Evolutionary conservation across 148 eudicot species (phyloP), one percentile per base, ranked within the genome.

Genomic region (Selenicereus undatus): DNA sequence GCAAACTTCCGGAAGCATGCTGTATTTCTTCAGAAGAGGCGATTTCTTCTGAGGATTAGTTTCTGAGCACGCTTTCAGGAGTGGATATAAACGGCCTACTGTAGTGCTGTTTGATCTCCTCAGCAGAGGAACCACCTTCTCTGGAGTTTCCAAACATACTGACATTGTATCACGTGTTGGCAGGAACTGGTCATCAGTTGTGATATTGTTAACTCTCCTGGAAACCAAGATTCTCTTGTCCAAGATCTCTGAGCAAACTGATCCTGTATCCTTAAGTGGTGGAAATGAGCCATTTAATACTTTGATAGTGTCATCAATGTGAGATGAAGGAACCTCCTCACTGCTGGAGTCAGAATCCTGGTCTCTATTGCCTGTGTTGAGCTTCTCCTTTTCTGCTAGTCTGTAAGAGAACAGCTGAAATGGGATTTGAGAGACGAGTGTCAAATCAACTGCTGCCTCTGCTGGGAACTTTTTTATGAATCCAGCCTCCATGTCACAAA

Each of bases 331-430:
- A 30, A 74, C 79, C n/a, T 79, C 82, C 72, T 88, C 94, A 60
- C 82, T 88, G 24, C 80, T 81, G 12, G 85, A 62, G 22, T 94
- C 94, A 88, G 91, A 94, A 29, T 42, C 76, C 87, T 88, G 82
- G 11, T 26, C 71, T 71, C 29, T 79, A 21, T 45, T 80, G 10
- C 73, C 85, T 73, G 79, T 81, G 35, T 72, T 79, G 24, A 79
- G 84, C 87, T 85, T 89, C 77, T 90, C 91, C 80, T 84, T 88
- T 81, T 89, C 90, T 24, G 88, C 85, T 42, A 90, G 70, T 80
- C 90, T 87, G 66, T 86, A 90, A 42, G 90, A 81, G 81, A 89
- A 90, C 84, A 92, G 71, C 82, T 92, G 90, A 77, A 89, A 90
- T 6, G 95, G 95, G 71, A 92, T 85, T 54, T 86, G 82, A n/a